Evolutionary conservation across 2,329 filamentous ascomycete species (phyloP), one percentile per base, ranked within the genome.

Genomic region (Mycocentrospora acerina): DNA sequence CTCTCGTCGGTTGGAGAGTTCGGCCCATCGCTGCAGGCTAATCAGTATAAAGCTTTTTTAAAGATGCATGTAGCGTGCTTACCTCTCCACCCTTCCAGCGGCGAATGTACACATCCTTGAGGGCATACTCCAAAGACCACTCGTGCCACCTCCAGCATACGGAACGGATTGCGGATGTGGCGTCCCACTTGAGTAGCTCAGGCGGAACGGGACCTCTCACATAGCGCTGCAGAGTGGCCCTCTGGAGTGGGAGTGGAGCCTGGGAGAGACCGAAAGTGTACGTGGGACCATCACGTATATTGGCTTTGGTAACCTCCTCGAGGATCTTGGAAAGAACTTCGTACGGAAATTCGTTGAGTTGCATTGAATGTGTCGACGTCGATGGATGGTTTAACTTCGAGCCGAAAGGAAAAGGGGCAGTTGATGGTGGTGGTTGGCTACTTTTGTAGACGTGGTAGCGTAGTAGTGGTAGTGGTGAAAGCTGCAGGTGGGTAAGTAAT

Each of bases 181-280:
- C 67, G 45, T 76, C 72, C 76, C 76, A 79, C 44, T 71, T 70
- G 32, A 77, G 63, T 35, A 73, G 67, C 55, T 78, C 74, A 26
- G 73, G 67, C 8, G 72, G 73, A 12, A 77, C 64, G 12, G 73
- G 72, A 9, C 76, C 76, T 43, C 74, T 69, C 41, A 79, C 67
- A 55, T 77, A 77, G 47, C 70, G 71, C 48, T 74, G 68, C 35
- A 76, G 63, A 27, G 67, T 63, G 16, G 67, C 59, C 48, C 68
- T 65, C 49, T 74, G 65, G 35, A 73, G 59, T 7, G 73, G 73
- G 41, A 74, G 59, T 6, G 70, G 70, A 18, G 72, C 70, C 57
- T 78, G 70, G 17, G 68, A 72, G 18, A 79, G 64, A 40, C 76
- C 76, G 53, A 77, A 79, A 37, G 75, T 78, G 59, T 70, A 79